phyloP scores from a whole-genome alignment of 1,139 yeast species.

The Lodderomyces jiufengensis region DNA sequence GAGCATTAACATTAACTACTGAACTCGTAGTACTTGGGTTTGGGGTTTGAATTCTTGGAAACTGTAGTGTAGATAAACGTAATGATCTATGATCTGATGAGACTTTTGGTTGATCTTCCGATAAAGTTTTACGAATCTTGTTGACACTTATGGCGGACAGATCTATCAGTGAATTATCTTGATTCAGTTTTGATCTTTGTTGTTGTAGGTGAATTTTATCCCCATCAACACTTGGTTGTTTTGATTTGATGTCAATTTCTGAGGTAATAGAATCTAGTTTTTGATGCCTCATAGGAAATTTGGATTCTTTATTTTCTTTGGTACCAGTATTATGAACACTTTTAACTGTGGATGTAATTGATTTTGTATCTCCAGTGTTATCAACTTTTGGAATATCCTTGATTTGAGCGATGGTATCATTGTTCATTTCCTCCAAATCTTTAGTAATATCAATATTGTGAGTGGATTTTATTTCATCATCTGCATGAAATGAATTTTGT shows the following conservation, averaged over 20 bases:
- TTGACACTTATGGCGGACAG: background rate
- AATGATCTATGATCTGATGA: slow-evolving; percentile 32
- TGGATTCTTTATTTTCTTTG: too few relatives aligned
- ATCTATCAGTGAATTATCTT: background rate
- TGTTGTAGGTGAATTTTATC: background rate
- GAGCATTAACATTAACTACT: slow-evolving; percentile 31
- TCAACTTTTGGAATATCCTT: too few relatives aligned
- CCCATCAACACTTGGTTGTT: background rate
- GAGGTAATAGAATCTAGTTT: background rate
- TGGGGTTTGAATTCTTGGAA: slow-evolving; percentile 17
- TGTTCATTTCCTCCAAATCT: background rate
- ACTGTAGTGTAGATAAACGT: slow-evolving; percentile 24
- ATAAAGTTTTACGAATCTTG: background rate
- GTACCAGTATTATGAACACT: too few relatives aligned
- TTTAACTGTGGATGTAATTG: slow-evolving; percentile 1
- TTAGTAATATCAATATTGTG: too few relatives aligned
- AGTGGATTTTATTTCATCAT: background rate
- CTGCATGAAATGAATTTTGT: background rate
- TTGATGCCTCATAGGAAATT: too few relatives aligned
- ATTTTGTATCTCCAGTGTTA: background rate
- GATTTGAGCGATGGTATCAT: too few relatives aligned
- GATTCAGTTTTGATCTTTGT: background rate
- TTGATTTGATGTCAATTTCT: background rate
- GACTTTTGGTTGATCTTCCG: slow-evolving; percentile 22
- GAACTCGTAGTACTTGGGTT: slow-evolving; percentile 29